Evolutionary conservation across 352 stramenopile species (phyloP).

Genomic region (Globisporangium viniferum): DNA sequence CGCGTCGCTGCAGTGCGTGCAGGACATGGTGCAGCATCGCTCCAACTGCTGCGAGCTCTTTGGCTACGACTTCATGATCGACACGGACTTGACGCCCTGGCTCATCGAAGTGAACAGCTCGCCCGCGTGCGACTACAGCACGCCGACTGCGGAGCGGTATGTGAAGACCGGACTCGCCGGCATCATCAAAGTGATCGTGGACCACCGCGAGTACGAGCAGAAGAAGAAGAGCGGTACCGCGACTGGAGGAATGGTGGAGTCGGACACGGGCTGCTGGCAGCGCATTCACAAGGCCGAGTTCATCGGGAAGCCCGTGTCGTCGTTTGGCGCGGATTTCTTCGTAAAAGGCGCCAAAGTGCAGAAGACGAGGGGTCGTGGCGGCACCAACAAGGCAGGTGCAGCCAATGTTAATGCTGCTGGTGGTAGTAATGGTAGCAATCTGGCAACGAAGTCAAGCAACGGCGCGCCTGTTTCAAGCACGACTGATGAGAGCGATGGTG

Average conservation of each 20-base stretch:
- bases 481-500: not conserved
- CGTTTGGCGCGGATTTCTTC: conserved; percentile 68
- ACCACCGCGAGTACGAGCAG: conserved; percentile 70
- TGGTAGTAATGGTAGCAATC: not conserved
- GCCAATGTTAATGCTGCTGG: not conserved
- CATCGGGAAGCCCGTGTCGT: conserved; percentile 62
- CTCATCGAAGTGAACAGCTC: conserved; percentile 94
- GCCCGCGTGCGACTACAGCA: conserved; percentile 93
- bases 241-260: conserved; percentile 23
- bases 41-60: conserved; percentile 92
- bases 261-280: conserved; percentile 59
- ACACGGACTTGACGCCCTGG: conserved; percentile 80
- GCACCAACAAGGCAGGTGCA: not conserved
- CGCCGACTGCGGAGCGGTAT: conserved; percentile 84
- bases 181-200: conserved; percentile 89
- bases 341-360: conserved; percentile 55
- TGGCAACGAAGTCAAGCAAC: not conserved
- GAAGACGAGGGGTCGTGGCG: conserved; percentile 16
- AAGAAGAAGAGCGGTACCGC: conserved; percentile 30
- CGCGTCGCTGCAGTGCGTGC: conserved; percentile 80
- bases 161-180: conserved; percentile 81
- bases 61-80: conserved; percentile 94
- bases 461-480: not conserved
- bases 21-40: conserved; percentile 86
- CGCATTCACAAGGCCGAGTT: conserved; percentile 62